Evolutionary conservation across 2,329 filamentous ascomycete genomes (phyloP).

Genomic region (Pestalotiopsis sp.): DNA sequence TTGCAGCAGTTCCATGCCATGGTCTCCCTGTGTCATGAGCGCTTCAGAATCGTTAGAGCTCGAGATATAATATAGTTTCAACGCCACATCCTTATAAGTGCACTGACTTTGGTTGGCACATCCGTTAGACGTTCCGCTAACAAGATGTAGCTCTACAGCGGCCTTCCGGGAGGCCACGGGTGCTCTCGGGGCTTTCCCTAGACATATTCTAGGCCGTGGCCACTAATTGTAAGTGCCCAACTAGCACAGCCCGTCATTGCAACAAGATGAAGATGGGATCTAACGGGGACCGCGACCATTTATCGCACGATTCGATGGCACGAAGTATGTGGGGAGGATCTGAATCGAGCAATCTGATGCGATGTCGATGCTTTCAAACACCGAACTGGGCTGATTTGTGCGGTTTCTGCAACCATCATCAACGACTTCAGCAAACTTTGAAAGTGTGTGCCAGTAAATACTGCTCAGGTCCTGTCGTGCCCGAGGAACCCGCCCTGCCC

Average conservation of each 20-base stretch:
- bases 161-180: background rate
- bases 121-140: background rate
- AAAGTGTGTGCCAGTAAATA: background rate
- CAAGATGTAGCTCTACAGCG: background rate
- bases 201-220: background rate
- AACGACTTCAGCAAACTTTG: background rate
- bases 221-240: background rate
- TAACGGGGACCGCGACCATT: background rate
- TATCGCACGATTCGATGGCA: background rate
- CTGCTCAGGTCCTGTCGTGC: background rate
- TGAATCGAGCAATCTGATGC: slow-evolving; percentile 8
- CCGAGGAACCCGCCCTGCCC: background rate
- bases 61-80: background rate
- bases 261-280: background rate
- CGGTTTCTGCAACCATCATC: background rate
- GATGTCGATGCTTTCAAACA: background rate
- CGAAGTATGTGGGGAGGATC: background rate
- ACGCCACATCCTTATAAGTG: background rate
- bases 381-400: background rate
- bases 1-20: background rate
- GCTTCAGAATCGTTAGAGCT: slow-evolving; percentile 1
- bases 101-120: background rate
- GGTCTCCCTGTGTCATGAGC: background rate
- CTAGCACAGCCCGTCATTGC: background rate
- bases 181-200: slow-evolving; percentile 3